Conservation (phyloP, 2,329 filamentous ascomycete genomes). For the Leptographium wingfieldii region DNA sequence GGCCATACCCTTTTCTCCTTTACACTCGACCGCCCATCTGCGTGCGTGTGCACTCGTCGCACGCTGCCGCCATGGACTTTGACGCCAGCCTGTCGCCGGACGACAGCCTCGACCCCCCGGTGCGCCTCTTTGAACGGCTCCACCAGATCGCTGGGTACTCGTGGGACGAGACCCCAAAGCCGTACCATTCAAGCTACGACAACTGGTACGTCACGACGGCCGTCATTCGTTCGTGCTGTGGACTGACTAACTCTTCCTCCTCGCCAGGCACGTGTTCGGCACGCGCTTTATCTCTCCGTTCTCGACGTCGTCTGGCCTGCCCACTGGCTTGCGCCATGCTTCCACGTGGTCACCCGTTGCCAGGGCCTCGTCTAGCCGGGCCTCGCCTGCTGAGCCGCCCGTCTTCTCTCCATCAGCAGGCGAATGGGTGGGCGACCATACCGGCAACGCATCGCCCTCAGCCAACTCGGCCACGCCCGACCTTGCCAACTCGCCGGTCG, state of each 20-base stretch:
- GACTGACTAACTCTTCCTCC: not conserved
- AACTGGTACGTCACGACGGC: constrained; percentile 49
- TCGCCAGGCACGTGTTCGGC: constrained; percentile 51
- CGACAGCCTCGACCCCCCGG: constrained; percentile 49
- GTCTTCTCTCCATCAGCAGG: constrained; percentile 21
- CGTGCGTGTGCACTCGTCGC: not conserved
- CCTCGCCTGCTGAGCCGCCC: constrained; percentile 27
- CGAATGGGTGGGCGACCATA: constrained; percentile 27
- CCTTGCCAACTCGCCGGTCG: constrained; percentile 36
- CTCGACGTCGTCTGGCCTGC: constrained; percentile 25
- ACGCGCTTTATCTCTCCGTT: constrained; percentile 42
- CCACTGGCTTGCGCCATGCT: constrained; percentile 22
- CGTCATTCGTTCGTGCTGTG: not conserved
- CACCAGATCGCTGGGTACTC: constrained; percentile 61
- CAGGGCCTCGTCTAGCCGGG: constrained; percentile 30
- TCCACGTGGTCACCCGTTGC: constrained; percentile 30
- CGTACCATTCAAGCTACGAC: constrained; percentile 63
- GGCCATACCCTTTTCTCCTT: not conserved
- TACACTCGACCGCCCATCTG: no score
- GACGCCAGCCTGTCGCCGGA: constrained; percentile 24
- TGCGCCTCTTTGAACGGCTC: constrained; percentile 59
- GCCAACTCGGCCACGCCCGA: constrained; percentile 9
- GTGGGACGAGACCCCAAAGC: constrained; percentile 54
- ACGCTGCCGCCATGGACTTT: not conserved
- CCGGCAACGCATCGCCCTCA: constrained; percentile 21